Evolutionary conservation across 495 filamentous ascomycete species (phyloP), one percentile per base, ranked within the genome.

Genomic region (Penicillium mononematosum): DNA sequence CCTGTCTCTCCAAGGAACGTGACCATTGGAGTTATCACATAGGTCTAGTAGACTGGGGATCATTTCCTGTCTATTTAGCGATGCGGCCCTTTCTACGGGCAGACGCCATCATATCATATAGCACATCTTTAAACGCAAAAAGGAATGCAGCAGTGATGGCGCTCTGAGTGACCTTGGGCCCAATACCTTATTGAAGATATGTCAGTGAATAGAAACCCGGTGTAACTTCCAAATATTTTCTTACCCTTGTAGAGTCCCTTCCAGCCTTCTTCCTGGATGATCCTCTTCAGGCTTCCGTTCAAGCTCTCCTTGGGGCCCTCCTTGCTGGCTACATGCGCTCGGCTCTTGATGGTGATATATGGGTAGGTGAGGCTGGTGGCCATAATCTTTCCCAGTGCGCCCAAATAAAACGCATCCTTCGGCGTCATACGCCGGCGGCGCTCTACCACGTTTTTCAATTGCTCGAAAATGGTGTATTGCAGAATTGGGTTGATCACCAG

Each of bases 381-480:
- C 53, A 96, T 79, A 51, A 99, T 79, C 79, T 99, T 99, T 59
- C 95, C 94, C 8, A 98, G 65, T 10, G 94, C 94, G 50, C 94
- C 94, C 5, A 99, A 75, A 58, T 94, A 83, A 67, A 99, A 99
- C 3, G 89, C 91, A 65, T 96, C 83, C 47, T 84, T 87, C 1
- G 94, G 90, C 0, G 88, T 95, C 59, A 96, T 83, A 34, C 81
- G 80, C 20, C 83, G 73, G 19, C 84, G 79, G 59, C 82, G 85
- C 70, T 88, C 87, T 32, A 91, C 67, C 12, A 80, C 53, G 59
- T 90, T 87, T 81, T 96, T 97, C 76, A 99, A 74, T 76, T 97
- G 92, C 80, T 99, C 94, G 61, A 97, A 99, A 45, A 99, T 88
- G 16, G 95, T 99, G 67, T 99, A 99, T 75, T 98, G 95, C 58